Conservation (phyloP, 2,329 filamentous ascomycete genomes). For the Xylariaceae sp. region DNA sequence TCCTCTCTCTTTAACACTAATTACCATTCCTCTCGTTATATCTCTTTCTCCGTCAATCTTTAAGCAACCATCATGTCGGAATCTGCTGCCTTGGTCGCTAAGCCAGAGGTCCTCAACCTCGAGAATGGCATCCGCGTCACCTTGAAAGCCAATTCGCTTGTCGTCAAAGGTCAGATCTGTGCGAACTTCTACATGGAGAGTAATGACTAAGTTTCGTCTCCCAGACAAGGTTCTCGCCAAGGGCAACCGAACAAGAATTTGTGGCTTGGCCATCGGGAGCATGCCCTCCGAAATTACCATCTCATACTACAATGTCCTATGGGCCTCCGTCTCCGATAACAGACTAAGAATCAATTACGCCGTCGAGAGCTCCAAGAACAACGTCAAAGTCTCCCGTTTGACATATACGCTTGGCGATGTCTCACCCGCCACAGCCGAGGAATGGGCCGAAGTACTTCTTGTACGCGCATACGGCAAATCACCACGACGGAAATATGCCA, state of each 20-base stretch:
- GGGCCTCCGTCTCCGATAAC: constrained; percentile 62
- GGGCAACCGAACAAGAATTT: constrained; percentile 21
- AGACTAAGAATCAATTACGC: constrained; percentile 72
- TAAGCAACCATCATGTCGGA: no score
- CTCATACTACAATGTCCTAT: constrained; percentile 79
- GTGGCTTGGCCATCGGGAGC: constrained; percentile 24
- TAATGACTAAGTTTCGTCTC: constrained; percentile 2
- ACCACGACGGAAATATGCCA: constrained; percentile 70
- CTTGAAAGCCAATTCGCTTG: constrained; percentile 3
- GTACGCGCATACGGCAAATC: constrained; percentile 66
- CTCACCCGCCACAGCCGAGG: constrained; percentile 43
- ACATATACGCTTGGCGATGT: constrained; percentile 49
- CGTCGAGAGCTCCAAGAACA: constrained; percentile 52
- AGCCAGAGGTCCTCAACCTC: constrained; percentile 1
- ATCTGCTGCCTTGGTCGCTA: no score
- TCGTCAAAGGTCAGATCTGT: constrained; percentile 11
- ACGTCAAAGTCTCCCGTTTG: constrained; percentile 58
- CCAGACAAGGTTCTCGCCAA: constrained; percentile 24
- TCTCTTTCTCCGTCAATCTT: no score
- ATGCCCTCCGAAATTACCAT: constrained; percentile 40
- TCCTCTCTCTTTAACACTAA: no score
- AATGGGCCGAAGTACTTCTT: constrained; percentile 64
- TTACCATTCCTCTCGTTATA: background rate
- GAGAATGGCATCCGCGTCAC: constrained; percentile 7
- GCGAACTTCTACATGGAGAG: no score